Evolutionary conservation across 2,329 filamentous ascomycete species (phyloP).

Genomic region (Ceratocystiopsis sp.): DNA sequence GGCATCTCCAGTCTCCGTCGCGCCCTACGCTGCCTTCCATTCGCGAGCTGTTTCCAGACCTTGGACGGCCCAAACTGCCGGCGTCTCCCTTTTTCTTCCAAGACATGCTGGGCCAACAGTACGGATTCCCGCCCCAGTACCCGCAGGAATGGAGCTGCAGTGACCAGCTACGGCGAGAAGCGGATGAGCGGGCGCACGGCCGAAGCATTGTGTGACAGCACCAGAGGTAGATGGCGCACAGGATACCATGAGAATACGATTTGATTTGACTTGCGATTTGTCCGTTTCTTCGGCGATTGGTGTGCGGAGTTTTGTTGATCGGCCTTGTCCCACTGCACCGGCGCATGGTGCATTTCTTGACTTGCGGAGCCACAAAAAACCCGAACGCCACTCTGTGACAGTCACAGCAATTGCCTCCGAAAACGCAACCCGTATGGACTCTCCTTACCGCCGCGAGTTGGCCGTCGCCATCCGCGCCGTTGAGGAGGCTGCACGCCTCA

Average conservation of each 20-base stretch:
- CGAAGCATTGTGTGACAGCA: too few relatives aligned
- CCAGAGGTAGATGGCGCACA: neutral
- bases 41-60: constrained; percentile 1
- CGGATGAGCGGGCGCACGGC: neutral
- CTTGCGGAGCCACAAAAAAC: too few relatives aligned
- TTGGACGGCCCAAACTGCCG: neutral
- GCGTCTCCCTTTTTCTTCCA: constrained; percentile 2
- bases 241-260: constrained; percentile 11
- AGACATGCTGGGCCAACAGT: constrained; percentile 1
- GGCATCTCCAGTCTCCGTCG: neutral
- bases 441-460: constrained; percentile 25
- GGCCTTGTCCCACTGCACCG: too few relatives aligned
- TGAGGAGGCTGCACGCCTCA: constrained; percentile 29
- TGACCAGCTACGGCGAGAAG: constrained; percentile 7
- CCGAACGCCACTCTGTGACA: too few relatives aligned
- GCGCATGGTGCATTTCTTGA: too few relatives aligned
- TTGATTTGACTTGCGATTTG: neutral
- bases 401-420: too few relatives aligned
- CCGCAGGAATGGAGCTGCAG: constrained; percentile 6
- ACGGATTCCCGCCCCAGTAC: constrained; percentile 3
- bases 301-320: too few relatives aligned
- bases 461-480: constrained; percentile 24
- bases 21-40: neutral
- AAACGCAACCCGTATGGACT: constrained; percentile 9
- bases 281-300: too few relatives aligned